phyloP scores from a whole-genome alignment of 73 alveolate genomes.

The Breviolum minutum region DNA sequence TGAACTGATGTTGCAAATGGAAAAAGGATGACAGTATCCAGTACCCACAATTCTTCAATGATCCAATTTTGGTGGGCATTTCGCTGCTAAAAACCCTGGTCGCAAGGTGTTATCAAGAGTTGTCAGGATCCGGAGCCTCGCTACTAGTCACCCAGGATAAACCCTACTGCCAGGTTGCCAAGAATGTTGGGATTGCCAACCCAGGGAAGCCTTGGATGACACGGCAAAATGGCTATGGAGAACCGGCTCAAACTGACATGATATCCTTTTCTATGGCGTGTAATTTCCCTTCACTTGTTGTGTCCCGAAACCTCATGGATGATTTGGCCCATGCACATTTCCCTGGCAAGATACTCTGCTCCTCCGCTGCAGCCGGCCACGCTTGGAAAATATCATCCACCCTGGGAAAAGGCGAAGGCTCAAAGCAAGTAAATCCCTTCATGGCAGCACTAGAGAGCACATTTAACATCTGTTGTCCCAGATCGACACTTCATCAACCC shows the following conservation, averaged over 20 bases:
- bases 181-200: not conserved
- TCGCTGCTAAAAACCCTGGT: too few relatives aligned
- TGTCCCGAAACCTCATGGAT: not conserved
- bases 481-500: not conserved
- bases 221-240: too few relatives aligned
- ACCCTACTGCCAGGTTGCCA: not conserved
- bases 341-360: not conserved
- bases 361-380: slow-evolving; percentile 53
- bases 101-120: too few relatives aligned
- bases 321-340: not conserved
- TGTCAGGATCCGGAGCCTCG: too few relatives aligned
- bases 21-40: not conserved
- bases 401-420: not conserved
- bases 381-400: slow-evolving; percentile 36
- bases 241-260: too few relatives aligned
- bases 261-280: too few relatives aligned
- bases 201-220: not conserved
- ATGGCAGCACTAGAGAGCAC: not conserved
- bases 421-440: not conserved
- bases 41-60: too few relatives aligned
- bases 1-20: not conserved
- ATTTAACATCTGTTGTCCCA: not conserved
- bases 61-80: too few relatives aligned
- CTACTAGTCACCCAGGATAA: too few relatives aligned
- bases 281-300: not conserved